Percentiles rank a stretch among this genome's conserved stretches.
These are phyloP conservation scores for Penicillium oxalicum DNA, from an alignment of 2,329 filamentous ascomycete genomes.

Conservation along the genomic window DNA sequence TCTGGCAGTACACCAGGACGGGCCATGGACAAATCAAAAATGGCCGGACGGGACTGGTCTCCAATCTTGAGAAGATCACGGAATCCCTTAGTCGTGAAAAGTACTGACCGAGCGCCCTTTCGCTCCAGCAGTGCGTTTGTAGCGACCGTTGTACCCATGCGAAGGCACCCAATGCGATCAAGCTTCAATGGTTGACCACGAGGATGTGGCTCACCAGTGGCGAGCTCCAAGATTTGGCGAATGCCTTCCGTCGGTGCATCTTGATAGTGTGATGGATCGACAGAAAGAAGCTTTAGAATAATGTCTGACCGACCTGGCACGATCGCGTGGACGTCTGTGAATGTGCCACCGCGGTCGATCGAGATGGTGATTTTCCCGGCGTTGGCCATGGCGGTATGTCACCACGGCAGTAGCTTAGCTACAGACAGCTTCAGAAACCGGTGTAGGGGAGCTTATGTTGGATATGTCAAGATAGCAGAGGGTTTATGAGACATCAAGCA, in stretches of 20 bases:
- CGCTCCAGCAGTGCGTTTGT: constrained; percentile 85
- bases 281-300: constrained; percentile 37
- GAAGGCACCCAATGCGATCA: constrained; percentile 50
- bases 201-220: constrained; percentile 31
- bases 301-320: constrained; percentile 34
- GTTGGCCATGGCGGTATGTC: constrained; percentile 16
- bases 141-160: constrained; percentile 91
- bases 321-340: constrained; percentile 36
- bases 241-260: constrained; percentile 68
- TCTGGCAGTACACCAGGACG: constrained; percentile 84
- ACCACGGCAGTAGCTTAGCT: too few species aligned
- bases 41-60: constrained; percentile 81
- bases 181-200: constrained; percentile 32
- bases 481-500: too few species aligned
- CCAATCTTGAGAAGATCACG: constrained; percentile 81
- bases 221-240: constrained; percentile 58
- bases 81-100: constrained; percentile 84
- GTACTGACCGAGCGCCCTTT: constrained; percentile 79
- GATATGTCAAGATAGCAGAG: too few species aligned
- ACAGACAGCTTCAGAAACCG: too few species aligned
- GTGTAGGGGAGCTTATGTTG: too few species aligned
- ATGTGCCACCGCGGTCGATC: constrained; percentile 38
- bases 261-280: constrained; percentile 36
- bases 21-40: constrained; percentile 81
- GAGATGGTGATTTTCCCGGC: constrained; percentile 33